Evolutionary conservation across 2,329 filamentous ascomycete species (phyloP).

Genomic region (Sarocladium strictum): DNA sequence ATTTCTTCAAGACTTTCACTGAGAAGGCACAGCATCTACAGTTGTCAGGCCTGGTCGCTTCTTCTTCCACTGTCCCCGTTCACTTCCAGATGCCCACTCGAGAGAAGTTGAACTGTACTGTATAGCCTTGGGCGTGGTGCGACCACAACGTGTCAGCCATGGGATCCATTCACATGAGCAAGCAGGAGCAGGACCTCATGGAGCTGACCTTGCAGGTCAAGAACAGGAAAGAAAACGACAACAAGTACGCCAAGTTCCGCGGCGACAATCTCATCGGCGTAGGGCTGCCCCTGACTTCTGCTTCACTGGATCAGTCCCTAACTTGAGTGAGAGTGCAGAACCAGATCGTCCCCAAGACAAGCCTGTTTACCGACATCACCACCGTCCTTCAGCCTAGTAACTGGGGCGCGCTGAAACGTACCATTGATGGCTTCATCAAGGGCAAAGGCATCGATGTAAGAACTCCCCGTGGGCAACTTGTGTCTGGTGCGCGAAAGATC

Average conservation of each 20-base stretch:
- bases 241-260: constrained; percentile 9
- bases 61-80: no score
- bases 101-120: not conserved
- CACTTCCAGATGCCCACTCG: no score
- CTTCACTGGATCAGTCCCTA: not conserved
- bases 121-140: not conserved
- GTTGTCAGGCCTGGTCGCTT: not conserved
- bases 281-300: not conserved
- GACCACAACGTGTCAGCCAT: not conserved
- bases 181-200: constrained; percentile 11
- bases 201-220: constrained; percentile 11
- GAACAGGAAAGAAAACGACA: constrained; percentile 9
- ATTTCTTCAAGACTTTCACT: not conserved
- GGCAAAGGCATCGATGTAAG: constrained; percentile 9
- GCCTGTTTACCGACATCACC: not conserved
- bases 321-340: not conserved
- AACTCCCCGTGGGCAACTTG: no score
- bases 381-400: constrained; percentile 9
- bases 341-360: constrained; percentile 8
- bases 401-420: constrained; percentile 5
- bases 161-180: not conserved
- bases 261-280: constrained; percentile 11
- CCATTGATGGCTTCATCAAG: constrained; percentile 8
- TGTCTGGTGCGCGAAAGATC: no score
- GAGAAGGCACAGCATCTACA: not conserved